Base-by-base conservation (phyloP, 1,139 yeast genomes). In the Lipomyces yarrowii region DNA sequence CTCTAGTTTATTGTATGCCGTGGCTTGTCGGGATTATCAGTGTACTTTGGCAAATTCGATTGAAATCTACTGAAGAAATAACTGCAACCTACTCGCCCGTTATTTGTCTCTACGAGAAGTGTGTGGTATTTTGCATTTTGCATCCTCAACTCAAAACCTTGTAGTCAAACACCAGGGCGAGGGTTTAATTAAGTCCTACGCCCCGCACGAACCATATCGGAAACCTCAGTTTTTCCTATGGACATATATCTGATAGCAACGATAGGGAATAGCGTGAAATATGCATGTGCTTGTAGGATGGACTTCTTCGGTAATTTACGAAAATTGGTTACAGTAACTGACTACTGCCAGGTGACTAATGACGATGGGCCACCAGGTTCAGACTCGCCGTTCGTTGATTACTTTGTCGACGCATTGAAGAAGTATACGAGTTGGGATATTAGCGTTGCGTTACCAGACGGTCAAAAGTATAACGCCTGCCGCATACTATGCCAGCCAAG, bases 321-420 rank as follows among this genome's bases (percentile, higher is more conserved):
- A 32, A 53, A 53, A 7, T n/a, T 52, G 10, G n/a, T 52, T 30
- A 7, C 55, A 15, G 32, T 52, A 13, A 15, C 55, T 52, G 33
- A 52, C 55, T 8, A 21, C 15, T 15, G 55, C 23, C 65, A 76
- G 67, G 77, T 93, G 63, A 92, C 97, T 32, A 94, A 94, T 78
- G 99, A 94, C 77, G 99, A 94, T 75, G 99, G 99, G 35, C 98
- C 98, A 0, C 87, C 96, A 72, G 87, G 89, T 73, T 90, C 87
- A 71, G 78, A 82, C 60, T 91, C 97, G 61, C 98, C 98, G 1
- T 94, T 93, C 77, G 83, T 94, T 70, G 89, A 90, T 74, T 89
- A 86, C 72, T 83, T 94, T 61, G 93, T 91, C 13, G 89, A 89
- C 70, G 91, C 91, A 63, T 83, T 94, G 64, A 76, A 76, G 57